phyloP scores from a whole-genome alignment of 2,329 filamentous ascomycete genomes.

The Purpureocillium lavendulum region DNA sequence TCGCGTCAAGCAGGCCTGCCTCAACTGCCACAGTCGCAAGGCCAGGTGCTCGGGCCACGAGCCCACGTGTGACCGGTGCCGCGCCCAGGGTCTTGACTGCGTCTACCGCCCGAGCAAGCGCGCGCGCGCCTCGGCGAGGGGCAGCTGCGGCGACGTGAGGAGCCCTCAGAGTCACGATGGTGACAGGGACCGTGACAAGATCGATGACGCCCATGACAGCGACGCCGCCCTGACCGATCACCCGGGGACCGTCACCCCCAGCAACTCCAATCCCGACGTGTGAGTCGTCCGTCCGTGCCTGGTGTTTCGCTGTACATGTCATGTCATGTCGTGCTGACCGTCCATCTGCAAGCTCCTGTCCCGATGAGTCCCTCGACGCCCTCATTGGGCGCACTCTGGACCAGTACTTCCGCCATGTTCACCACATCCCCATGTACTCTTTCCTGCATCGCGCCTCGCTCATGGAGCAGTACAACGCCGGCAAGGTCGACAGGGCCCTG shows the following conservation, averaged over 20 bases:
- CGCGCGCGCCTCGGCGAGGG: conserved; percentile 14
- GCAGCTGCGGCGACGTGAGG: conserved; percentile 13
- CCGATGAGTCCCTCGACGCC: conserved; percentile 37
- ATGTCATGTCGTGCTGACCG: background rate
- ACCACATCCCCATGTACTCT: conserved; percentile 51
- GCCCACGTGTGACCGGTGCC: conserved; percentile 42
- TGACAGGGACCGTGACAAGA: conserved; percentile 12
- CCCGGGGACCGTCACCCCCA: conserved; percentile 22
- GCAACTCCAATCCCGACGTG: conserved; percentile 23
- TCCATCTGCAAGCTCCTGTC: conserved; percentile 18
- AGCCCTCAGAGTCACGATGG: conserved; percentile 26
- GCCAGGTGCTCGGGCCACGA: conserved; percentile 50
- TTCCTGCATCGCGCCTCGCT: conserved; percentile 51
- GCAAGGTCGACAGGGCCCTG: conserved; percentile 45
- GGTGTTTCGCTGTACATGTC: background rate
- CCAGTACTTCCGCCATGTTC: conserved; percentile 49
- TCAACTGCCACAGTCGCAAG: conserved; percentile 50
- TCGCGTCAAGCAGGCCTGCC: conserved; percentile 47
- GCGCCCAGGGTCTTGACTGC: conserved; percentile 45
- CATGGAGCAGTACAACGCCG: conserved; percentile 50
- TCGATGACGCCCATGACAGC: conserved; percentile 21
- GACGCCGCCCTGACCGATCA: conserved; percentile 25
- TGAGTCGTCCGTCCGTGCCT: conserved; percentile 14
- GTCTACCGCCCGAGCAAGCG: conserved; percentile 44
- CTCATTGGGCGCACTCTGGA: conserved; percentile 45